A percentile compares a stretch with the other conserved stretches of the same genome.
These are phyloP conservation scores for Backusella tuberculispora DNA, from an alignment of 192 early-diverging fungal species.

Conservation along the genomic window DNA sequence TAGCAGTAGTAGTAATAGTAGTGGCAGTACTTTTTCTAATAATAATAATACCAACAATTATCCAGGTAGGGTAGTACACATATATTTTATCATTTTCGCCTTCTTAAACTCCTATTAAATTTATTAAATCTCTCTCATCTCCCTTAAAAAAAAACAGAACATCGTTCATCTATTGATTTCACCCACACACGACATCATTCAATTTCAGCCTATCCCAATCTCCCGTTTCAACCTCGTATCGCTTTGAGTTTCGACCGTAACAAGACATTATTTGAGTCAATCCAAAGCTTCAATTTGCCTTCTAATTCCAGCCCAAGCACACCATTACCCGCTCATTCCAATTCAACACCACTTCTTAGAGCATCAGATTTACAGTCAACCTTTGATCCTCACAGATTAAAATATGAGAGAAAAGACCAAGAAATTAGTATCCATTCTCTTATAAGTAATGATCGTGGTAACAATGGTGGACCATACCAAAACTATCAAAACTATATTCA, in stretches of 20 bases:
- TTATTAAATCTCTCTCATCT: not conserved
- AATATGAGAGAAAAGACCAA: not conserved
- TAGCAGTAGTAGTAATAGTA: not conserved
- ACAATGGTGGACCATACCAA: not conserved
- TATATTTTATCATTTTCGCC: not conserved
- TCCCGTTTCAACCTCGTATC: not conserved
- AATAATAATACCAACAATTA: not conserved
- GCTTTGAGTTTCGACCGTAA: slow-evolving; percentile 10
- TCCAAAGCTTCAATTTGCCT: not conserved
- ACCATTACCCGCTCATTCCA: not conserved
- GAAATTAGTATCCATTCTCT: not conserved
- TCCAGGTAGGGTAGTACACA: not conserved
- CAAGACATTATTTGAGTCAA: not conserved
- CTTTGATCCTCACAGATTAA: not conserved
- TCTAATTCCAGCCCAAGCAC: not conserved
- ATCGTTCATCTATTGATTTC: not conserved
- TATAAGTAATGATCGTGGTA: not conserved
- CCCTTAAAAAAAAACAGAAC: not conserved
- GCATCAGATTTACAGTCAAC: not conserved
- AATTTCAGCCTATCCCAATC: slow-evolving; percentile 1
- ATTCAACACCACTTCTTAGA: not conserved
- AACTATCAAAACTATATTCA: not conserved
- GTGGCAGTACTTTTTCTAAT: not conserved
- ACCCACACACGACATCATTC: slow-evolving; percentile 4
- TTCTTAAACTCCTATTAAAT: not conserved